Conservation (phyloP, 192 early-diverging fungal genomes). For the Linnemannia hyalina region DNA sequence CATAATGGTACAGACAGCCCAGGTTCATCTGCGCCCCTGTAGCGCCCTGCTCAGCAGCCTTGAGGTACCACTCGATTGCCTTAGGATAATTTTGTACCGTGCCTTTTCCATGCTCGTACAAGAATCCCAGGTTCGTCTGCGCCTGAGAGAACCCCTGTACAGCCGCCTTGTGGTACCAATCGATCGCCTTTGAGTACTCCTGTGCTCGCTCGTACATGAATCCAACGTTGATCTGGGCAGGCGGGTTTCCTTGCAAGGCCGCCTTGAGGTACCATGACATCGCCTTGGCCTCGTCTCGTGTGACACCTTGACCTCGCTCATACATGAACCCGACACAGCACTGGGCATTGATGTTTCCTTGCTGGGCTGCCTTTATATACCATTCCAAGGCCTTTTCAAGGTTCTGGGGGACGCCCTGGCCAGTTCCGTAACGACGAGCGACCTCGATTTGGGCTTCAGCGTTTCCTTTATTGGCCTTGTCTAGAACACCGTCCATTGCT, state of each 20-base stretch:
- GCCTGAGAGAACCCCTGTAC: neutral
- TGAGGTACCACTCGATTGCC: conserved; percentile 13
- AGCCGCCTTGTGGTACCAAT: neutral
- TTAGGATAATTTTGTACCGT: neutral
- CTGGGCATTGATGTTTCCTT: conserved; percentile 11
- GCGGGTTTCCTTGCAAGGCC: conserved; percentile 1
- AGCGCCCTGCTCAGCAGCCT: conserved; percentile 7
- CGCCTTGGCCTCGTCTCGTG: neutral
- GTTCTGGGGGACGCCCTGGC: neutral
- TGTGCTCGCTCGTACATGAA: conserved; percentile 10
- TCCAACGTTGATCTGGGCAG: conserved; percentile 4
- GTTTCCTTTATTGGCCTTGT: neutral
- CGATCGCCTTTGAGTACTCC: neutral
- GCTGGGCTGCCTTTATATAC: neutral
- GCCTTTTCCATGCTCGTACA: conserved; percentile 6
- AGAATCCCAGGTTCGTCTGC: neutral
- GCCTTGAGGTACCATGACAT: conserved; percentile 14
- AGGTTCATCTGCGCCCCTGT: neutral
- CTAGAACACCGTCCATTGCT: neutral
- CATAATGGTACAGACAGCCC: neutral
- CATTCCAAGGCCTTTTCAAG: neutral
- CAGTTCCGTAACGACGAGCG: neutral
- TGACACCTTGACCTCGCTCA: conserved; percentile 7
- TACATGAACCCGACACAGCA: conserved; percentile 14
- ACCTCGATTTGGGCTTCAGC: neutral